Conservation (phyloP, 257 asterid species). For the Verbascum thapsus region DNA sequence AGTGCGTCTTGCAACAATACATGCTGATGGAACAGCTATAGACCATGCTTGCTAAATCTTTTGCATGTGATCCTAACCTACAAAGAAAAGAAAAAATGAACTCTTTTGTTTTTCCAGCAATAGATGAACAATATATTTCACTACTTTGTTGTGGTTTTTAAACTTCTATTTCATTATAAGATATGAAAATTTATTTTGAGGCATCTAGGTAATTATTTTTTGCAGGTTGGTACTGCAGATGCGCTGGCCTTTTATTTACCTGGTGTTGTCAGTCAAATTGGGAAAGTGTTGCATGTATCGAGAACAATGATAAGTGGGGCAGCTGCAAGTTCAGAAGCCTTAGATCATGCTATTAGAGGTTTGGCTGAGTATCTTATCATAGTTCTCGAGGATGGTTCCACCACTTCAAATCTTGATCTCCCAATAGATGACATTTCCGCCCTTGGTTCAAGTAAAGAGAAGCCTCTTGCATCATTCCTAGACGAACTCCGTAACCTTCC, state of each 20-base stretch:
- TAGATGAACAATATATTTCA: neutral
- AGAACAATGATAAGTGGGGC: conserved; percentile 92
- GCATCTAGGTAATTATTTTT: conserved; percentile 20
- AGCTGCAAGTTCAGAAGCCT: conserved; percentile 79
- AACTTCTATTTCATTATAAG: neutral
- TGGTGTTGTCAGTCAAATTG: conserved; percentile 89
- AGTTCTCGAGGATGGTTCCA: conserved; percentile 64
- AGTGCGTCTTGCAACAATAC: conserved; percentile 8
- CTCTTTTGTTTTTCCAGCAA: conserved; percentile 17
- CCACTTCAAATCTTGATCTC: conserved; percentile 38
- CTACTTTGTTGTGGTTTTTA: neutral
- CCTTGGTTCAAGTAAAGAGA: conserved; percentile 42
- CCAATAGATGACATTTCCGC: conserved; percentile 34
- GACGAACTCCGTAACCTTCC: conserved; percentile 78
- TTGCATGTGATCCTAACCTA: conserved; percentile 7
- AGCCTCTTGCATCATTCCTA: conserved; percentile 56
- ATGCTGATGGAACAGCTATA: conserved; percentile 11
- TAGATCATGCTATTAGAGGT: conserved; percentile 73
- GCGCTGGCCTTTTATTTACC: conserved; percentile 95
- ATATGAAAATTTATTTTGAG: neutral
- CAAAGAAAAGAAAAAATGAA: neutral
- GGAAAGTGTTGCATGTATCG: conserved; percentile 79
- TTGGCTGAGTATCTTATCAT: conserved; percentile 70
- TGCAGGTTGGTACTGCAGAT: conserved; percentile 94
- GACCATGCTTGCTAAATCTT: conserved; percentile 8